Conservation (phyloP, 306 rosid species). For the Arachis stenosperma region DNA sequence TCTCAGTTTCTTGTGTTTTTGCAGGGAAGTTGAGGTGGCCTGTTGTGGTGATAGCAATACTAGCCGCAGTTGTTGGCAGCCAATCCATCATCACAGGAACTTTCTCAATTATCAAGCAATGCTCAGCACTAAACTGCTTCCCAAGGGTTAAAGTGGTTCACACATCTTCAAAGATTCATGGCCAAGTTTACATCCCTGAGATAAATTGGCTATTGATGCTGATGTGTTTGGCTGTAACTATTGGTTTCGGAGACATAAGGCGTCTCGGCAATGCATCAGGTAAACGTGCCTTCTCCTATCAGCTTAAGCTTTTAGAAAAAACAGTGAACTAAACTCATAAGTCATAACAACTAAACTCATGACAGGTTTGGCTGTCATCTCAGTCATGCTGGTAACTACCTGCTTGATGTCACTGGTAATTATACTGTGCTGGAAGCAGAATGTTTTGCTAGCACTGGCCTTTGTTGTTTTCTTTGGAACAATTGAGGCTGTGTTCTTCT, state of each 20-base stretch:
- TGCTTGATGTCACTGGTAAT: constrained; percentile 86
- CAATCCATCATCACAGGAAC: constrained; percentile 87
- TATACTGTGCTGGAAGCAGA: constrained; percentile 75
- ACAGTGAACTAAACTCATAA: too few species aligned
- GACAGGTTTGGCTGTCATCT: constrained; percentile 84
- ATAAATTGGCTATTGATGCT: constrained; percentile 83
- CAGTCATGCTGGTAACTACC: constrained; percentile 87
- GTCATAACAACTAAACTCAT: background rate
- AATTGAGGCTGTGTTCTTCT: constrained; percentile 79
- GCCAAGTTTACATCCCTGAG: constrained; percentile 86
- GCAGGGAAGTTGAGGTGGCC: constrained; percentile 76
- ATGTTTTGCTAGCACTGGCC: constrained; percentile 58
- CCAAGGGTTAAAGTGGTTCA: constrained; percentile 83
- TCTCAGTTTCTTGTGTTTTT: constrained; percentile 21
- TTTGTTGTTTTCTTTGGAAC: constrained; percentile 68
- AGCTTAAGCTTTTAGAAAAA: too few species aligned
- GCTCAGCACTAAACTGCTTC: constrained; percentile 74
- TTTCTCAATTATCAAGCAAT: constrained; percentile 81
- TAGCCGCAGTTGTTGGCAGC: constrained; percentile 85
- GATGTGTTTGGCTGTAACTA: constrained; percentile 71
- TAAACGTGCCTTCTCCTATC: too few species aligned
- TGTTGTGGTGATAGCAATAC: constrained; percentile 72
- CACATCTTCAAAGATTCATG: constrained; percentile 77
- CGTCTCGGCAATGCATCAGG: constrained; percentile 88
- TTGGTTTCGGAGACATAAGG: constrained; percentile 76